Percentiles rank a stretch among this genome's conserved stretches.
phyloP scores from a whole-genome alignment of 352 stramenopile species.

The Pythium monospermum region DNA sequence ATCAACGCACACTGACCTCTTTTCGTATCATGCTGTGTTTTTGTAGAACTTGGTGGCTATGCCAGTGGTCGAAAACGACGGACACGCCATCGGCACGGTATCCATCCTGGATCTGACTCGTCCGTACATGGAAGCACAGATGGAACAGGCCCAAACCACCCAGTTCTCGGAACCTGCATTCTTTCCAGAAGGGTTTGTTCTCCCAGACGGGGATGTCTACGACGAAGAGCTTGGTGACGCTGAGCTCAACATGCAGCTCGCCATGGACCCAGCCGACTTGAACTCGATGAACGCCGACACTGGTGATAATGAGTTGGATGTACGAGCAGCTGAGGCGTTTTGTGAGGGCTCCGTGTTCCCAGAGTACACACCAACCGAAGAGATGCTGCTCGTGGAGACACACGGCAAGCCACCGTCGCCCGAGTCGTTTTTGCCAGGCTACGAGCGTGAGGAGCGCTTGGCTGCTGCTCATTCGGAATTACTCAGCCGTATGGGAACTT shows the following conservation, averaged over 20 bases:
- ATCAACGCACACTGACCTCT: too few species aligned
- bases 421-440: slow-evolving; percentile 2
- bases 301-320: slow-evolving; percentile 44
- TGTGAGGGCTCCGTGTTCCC: slow-evolving; percentile 63
- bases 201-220: slow-evolving; percentile 23
- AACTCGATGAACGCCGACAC: slow-evolving; percentile 16
- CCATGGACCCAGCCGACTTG: slow-evolving; percentile 13
- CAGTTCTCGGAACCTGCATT: slow-evolving; percentile 28
- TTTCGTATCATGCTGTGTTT: too few species aligned
- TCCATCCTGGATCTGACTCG: slow-evolving; percentile 31
- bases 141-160: not conserved
- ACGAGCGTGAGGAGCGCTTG: slow-evolving; percentile 20
- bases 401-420: slow-evolving; percentile 18
- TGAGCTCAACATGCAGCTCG: slow-evolving; percentile 6
- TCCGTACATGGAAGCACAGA: slow-evolving; percentile 26
- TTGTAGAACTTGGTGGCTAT: slow-evolving; percentile 31
- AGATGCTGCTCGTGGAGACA: slow-evolving; percentile 37
- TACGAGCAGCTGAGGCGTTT: slow-evolving; percentile 43
- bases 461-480: slow-evolving; percentile 33
- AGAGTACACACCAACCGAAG: slow-evolving; percentile 53
- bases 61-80: slow-evolving; percentile 34
- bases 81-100: slow-evolving; percentile 31
- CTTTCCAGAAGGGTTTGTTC: slow-evolving; percentile 30
- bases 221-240: slow-evolving; percentile 25
- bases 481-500: slow-evolving; percentile 34